A percentile compares a stretch with the other conserved stretches of the same genome.
Conservation (phyloP, 768 basidiomycete species). For the button mushroom (Agaricus bisporus) region DNA sequence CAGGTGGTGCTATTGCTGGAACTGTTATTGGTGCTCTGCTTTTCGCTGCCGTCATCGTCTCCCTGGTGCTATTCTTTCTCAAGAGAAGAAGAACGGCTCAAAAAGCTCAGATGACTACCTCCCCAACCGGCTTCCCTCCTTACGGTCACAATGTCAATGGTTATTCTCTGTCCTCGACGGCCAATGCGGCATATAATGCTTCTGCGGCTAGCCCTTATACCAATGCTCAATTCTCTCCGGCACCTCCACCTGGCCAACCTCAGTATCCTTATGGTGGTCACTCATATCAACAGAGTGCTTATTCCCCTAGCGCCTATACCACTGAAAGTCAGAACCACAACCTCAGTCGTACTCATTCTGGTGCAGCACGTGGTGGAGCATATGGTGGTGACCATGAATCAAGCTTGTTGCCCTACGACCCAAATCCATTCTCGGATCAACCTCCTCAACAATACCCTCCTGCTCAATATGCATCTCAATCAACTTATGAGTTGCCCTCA, state of each 20-base stretch:
- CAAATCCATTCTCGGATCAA: conserved; percentile 24
- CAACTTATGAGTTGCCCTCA: conserved; percentile 15
- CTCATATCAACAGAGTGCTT: conserved; percentile 2
- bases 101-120: conserved; percentile 2
- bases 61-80: conserved; percentile 48
- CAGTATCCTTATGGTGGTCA: conserved; percentile 4
- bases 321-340: neutral
- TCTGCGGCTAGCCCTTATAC: conserved; percentile 1
- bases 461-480: conserved; percentile 10
- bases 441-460: conserved; percentile 8
- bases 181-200: conserved; percentile 1
- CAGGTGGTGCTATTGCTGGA: conserved; percentile 44
- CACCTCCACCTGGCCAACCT: neutral
- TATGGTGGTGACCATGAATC: neutral
- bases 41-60: conserved; percentile 45
- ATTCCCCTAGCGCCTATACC: conserved; percentile 17
- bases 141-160: neutral
- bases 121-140: conserved; percentile 8
- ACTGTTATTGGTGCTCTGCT: conserved; percentile 48
- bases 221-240: too few relatives aligned
- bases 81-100: conserved; percentile 17
- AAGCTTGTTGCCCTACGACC: conserved; percentile 12
- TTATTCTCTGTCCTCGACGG: conserved; percentile 5
- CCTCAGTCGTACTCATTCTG: conserved; percentile 6
- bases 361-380: neutral